These are phyloP conservation scores for Bassia scoparia DNA, from an alignment of 148 eudicot genomes.

Conservation along the genomic window DNA sequence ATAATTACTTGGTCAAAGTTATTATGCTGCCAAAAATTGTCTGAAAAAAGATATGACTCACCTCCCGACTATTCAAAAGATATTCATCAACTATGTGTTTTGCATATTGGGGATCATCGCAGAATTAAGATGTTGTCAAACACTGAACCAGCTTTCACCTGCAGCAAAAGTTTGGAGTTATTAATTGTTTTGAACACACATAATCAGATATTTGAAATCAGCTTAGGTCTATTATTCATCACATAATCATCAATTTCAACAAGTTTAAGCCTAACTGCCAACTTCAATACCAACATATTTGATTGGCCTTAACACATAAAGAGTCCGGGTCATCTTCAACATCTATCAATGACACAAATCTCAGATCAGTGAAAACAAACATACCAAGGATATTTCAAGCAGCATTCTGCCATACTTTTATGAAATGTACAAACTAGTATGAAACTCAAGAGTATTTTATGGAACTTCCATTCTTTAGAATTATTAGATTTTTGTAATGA, in stretches of 20 bases:
- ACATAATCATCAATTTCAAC: background rate
- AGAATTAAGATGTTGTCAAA: conserved; percentile 80
- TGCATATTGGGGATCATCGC: conserved; percentile 92
- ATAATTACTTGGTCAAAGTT: background rate
- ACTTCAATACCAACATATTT: conserved; percentile 94
- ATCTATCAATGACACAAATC: conserved; percentile 38
- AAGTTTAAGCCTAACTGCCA: conserved; percentile 59
- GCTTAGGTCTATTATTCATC: background rate
- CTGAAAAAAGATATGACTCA: conserved; percentile 24
- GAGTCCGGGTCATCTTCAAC: conserved; percentile 97
- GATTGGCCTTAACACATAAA: conserved; percentile 83
- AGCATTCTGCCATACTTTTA: background rate
- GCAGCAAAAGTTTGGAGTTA: conserved; percentile 13
- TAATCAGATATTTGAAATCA: background rate
- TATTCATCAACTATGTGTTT: conserved; percentile 66
- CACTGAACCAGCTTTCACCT: conserved; percentile 96
- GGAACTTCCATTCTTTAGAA: too few relatives aligned
- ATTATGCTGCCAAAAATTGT: background rate
- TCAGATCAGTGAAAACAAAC: conserved; percentile 10
- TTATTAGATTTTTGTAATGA: too few relatives aligned
- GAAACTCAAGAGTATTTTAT: too few relatives aligned
- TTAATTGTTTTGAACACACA: background rate
- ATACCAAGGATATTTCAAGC: background rate
- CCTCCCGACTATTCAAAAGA: conserved; percentile 65
- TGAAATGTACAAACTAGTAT: background rate